A percentile compares a stretch with the other conserved stretches of the same genome.
These are phyloP conservation scores for Scutellaria baicalensis DNA, from an alignment of 257 asterid species.

Conservation along the genomic window DNA sequence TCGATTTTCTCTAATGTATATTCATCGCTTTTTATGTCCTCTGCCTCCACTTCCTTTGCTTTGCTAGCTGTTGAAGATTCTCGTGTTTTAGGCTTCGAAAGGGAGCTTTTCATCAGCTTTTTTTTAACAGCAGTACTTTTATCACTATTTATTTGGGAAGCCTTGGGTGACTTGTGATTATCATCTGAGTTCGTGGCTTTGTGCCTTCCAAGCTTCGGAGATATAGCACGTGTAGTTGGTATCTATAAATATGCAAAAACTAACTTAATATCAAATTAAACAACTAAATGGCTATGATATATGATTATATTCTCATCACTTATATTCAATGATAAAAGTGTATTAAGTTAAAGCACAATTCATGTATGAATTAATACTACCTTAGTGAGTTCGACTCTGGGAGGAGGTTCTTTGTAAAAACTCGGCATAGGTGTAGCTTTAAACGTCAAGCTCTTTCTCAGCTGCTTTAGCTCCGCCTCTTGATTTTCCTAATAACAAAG, in stretches of 20 bases:
- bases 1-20: not conserved
- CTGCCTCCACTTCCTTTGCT: not conserved
- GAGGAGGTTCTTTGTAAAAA: constrained; percentile 90
- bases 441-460: constrained; percentile 71
- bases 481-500: constrained; percentile 50
- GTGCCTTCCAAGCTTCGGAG: constrained; percentile 83
- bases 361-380: constrained; percentile 20
- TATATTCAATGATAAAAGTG: no score
- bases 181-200: constrained; percentile 38
- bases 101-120: constrained; percentile 31
- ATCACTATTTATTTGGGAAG: constrained; percentile 18
- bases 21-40: constrained; percentile 4
- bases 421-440: constrained; percentile 93
- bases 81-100: constrained; percentile 27
- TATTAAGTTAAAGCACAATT: not conserved
- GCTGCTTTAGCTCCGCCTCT: constrained; percentile 76
- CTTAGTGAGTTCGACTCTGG: constrained; percentile 73
- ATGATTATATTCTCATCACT: not conserved
- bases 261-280: not conserved
- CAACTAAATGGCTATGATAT: not conserved
- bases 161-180: constrained; percentile 27
- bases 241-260: constrained; percentile 28
- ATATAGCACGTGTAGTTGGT: constrained; percentile 70
- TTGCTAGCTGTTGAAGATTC: not conserved
- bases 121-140: constrained; percentile 19